phyloP scores from a whole-genome alignment of 2,329 filamentous ascomycete species.

The Pseudodiploospora longispora region DNA sequence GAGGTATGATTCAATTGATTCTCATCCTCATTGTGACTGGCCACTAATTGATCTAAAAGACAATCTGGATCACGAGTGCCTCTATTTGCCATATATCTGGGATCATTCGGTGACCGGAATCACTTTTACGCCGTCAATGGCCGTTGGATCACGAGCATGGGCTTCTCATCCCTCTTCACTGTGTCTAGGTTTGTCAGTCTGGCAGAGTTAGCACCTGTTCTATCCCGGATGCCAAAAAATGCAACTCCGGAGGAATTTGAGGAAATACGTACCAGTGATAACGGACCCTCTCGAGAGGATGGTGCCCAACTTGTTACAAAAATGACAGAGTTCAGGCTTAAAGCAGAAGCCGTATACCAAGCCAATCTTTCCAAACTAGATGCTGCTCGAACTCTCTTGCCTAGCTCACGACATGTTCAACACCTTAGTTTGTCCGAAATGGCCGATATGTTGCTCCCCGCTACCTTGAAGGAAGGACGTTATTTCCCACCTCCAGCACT shows the following conservation, averaged over 20 bases:
- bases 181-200: constrained; percentile 37
- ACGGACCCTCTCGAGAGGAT: constrained; percentile 36
- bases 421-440: constrained; percentile 46
- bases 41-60: constrained; percentile 13
- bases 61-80: constrained; percentile 34
- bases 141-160: constrained; percentile 37
- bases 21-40: not conserved
- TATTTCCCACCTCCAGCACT: constrained; percentile 41
- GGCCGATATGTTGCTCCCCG: constrained; percentile 34
- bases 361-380: constrained; percentile 40
- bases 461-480: constrained; percentile 24
- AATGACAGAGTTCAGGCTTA: constrained; percentile 38
- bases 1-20: constrained; percentile 19
- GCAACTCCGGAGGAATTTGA: constrained; percentile 22
- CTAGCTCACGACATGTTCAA: constrained; percentile 26
- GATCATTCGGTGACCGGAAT: constrained; percentile 39
- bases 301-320: constrained; percentile 36
- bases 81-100: constrained; percentile 45
- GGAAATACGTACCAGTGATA: constrained; percentile 21
- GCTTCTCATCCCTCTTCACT: constrained; percentile 39
- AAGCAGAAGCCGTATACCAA: constrained; percentile 38
- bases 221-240: constrained; percentile 21
- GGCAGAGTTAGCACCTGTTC: constrained; percentile 32
- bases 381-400: constrained; percentile 33
- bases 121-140: constrained; percentile 48